Percentiles rank a stretch among this genome's conserved stretches.
These are phyloP conservation scores for Zygotorulaspora sp. DNA, from an alignment of 805 yeast genomes.

Conservation along the genomic window DNA sequence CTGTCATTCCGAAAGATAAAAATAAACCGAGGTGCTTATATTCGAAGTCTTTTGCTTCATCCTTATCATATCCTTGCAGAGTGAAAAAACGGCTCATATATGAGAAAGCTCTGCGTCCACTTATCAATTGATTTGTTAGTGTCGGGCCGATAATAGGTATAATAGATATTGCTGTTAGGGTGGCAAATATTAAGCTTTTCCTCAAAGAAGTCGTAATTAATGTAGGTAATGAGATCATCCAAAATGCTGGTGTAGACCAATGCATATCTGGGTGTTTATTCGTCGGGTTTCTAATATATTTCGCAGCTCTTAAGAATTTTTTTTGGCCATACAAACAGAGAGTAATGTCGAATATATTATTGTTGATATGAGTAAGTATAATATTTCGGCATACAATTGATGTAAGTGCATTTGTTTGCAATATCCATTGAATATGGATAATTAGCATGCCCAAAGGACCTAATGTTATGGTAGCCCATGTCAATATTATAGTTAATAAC, in stretches of 20 bases:
- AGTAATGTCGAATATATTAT: constrained; percentile 24
- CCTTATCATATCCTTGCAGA: constrained; percentile 18
- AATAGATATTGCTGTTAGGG: constrained; percentile 22
- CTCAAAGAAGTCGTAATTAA: constrained; percentile 8
- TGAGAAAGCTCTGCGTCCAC: constrained; percentile 27
- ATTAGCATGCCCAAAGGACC: constrained; percentile 34
- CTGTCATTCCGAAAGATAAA: constrained; percentile 48
- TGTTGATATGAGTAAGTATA: constrained; percentile 23
- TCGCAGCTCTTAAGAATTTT: constrained; percentile 17
- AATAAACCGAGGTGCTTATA: constrained; percentile 38
- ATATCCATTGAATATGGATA: constrained; percentile 31
- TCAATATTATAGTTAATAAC: constrained; percentile 27
- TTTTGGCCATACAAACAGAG: constrained; percentile 18
- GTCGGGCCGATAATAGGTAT: constrained; percentile 37
- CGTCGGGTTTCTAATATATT: constrained; percentile 7
- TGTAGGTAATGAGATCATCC: constrained; percentile 21
- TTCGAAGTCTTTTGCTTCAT: constrained; percentile 35
- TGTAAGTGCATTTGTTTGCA: constrained; percentile 29
- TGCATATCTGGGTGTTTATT: not conserved
- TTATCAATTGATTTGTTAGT: constrained; percentile 24
- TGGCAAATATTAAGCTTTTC: constrained; percentile 9
- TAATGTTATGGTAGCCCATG: constrained; percentile 24
- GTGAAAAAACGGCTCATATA: constrained; percentile 28
- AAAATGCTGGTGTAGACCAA: constrained; percentile 13
- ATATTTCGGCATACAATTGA: constrained; percentile 23